Percentiles rank a stretch among this genome's conserved stretches.
These are phyloP conservation scores for Aphanoascus verrucosus DNA, from an alignment of 2,329 filamentous ascomycete species.

Conservation along the genomic window DNA sequence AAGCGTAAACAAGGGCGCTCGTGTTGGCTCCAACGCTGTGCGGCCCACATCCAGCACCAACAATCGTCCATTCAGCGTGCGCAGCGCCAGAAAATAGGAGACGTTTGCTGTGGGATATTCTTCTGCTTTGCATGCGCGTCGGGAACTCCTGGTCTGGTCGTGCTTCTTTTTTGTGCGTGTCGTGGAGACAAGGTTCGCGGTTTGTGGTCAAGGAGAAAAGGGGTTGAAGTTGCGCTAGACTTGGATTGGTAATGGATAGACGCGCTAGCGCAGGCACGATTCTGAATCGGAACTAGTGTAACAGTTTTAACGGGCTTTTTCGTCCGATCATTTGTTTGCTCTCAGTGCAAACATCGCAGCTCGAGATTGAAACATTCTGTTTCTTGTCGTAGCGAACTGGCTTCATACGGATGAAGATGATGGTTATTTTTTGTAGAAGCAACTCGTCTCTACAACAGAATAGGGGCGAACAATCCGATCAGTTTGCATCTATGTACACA, in stretches of 20 bases:
- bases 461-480: neutral
- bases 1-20: neutral
- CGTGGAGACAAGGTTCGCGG: no score
- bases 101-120: neutral
- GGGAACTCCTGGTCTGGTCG: no score
- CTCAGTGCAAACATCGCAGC: neutral
- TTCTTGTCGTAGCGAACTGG: no score
- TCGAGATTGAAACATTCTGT: neutral
- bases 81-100: neutral
- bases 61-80: conserved; percentile 1
- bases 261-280: conserved; percentile 11
- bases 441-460: neutral
- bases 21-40: conserved; percentile 5
- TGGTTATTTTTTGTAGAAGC: no score
- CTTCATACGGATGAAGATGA: no score
- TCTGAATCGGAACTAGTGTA: neutral
- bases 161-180: no score
- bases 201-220: neutral
- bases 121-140: neutral
- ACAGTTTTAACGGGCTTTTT: neutral
- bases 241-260: neutral
- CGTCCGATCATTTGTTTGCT: neutral
- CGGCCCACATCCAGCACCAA: neutral
- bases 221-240: conserved; percentile 1
- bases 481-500: neutral